Conservation (phyloP, 2,329 filamentous ascomycete species). For the Bipolaris victoriae region DNA sequence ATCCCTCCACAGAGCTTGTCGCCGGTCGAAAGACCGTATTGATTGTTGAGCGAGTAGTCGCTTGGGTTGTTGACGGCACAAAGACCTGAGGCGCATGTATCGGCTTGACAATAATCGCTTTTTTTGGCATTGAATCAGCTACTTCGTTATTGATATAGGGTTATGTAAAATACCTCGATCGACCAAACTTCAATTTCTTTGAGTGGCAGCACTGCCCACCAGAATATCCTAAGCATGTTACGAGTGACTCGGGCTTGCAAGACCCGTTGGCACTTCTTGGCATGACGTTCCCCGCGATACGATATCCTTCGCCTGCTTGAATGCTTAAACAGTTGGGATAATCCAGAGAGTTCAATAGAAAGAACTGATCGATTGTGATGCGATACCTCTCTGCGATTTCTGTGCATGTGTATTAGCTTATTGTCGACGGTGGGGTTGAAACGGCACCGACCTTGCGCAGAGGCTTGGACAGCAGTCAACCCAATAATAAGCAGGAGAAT, state of each 20-base stretch:
- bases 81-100: constrained; percentile 8
- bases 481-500: not conserved
- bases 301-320: not conserved
- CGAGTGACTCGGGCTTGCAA: not conserved
- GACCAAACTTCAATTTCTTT: constrained; percentile 1
- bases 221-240: not conserved
- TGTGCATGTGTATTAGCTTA: constrained; percentile 13
- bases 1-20: constrained; percentile 19
- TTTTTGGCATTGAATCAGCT: not conserved
- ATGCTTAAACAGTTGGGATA: constrained; percentile 13
- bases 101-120: constrained; percentile 1
- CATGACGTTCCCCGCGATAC: not conserved
- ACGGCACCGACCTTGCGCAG: not conserved
- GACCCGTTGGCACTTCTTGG: not conserved
- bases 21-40: constrained; percentile 14
- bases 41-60: constrained; percentile 28
- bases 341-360: constrained; percentile 11
- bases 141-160: not conserved
- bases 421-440: not conserved
- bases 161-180: not conserved
- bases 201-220: constrained; percentile 40
- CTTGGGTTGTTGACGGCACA: not conserved
- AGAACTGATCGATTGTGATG: constrained; percentile 10
- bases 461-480: not conserved
- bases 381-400: constrained; percentile 5